These are phyloP conservation scores for Zalaria obscura DNA, from an alignment of 2,329 filamentous ascomycete species.

Conservation along the genomic window DNA sequence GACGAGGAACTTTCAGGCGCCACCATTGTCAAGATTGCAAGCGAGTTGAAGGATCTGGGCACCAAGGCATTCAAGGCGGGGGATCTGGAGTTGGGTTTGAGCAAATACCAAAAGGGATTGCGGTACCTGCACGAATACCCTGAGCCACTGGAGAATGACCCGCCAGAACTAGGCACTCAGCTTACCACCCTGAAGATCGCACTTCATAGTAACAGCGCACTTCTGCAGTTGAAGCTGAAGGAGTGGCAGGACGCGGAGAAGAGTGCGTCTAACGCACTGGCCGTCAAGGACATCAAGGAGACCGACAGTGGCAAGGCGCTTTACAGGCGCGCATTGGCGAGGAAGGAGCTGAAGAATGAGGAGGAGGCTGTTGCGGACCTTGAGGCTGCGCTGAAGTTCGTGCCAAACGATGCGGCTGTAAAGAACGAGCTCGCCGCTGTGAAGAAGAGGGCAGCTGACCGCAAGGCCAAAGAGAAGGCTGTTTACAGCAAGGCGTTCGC, in stretches of 20 bases:
- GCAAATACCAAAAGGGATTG: constrained; percentile 89
- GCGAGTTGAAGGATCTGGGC: constrained; percentile 78
- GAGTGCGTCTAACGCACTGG: constrained; percentile 60
- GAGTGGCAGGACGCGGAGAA: constrained; percentile 56
- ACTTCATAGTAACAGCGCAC: constrained; percentile 76
- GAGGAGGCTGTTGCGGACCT: constrained; percentile 48
- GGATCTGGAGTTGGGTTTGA: constrained; percentile 55
- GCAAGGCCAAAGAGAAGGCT: constrained; percentile 78
- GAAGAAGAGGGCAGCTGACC: constrained; percentile 60
- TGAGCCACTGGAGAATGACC: constrained; percentile 52
- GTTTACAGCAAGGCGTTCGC: constrained; percentile 85
- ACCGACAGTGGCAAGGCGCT: constrained; percentile 79
- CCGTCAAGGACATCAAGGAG: constrained; percentile 48
- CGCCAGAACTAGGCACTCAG: constrained; percentile 49
- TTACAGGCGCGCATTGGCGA: constrained; percentile 69
- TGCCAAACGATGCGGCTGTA: constrained; percentile 60
- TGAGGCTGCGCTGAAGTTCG: constrained; percentile 27
- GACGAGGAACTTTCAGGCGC: constrained; percentile 49
- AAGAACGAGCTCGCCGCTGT: constrained; percentile 60
- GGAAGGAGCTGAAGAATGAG: constrained; percentile 66
- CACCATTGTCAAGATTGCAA: constrained; percentile 63
- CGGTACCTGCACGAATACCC: constrained; percentile 81
- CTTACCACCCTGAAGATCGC: constrained; percentile 67
- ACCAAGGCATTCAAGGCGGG: constrained; percentile 82
- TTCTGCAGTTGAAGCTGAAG: constrained; percentile 70